Evolutionary conservation across 1,139 yeast species (phyloP).

Genomic region (Scheffersomyces parashehatae): DNA sequence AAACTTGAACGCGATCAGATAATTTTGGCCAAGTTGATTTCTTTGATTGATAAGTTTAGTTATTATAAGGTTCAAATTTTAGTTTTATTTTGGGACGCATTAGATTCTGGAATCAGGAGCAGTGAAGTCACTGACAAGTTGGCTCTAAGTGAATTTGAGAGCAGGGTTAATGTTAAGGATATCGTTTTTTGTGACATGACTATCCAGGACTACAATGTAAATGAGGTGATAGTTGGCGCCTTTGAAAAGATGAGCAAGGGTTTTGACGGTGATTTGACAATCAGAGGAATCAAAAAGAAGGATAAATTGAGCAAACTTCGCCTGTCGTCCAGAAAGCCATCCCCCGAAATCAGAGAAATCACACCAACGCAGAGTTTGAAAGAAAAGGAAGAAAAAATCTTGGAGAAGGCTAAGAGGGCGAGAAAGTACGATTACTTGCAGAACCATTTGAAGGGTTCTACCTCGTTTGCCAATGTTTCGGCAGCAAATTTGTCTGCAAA

Average conservation of each 20-base stretch:
- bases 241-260: slow-evolving; percentile 21
- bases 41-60: slow-evolving; percentile 37
- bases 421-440: slow-evolving; percentile 37
- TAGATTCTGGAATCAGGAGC: slow-evolving; percentile 17
- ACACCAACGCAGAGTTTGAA: slow-evolving; percentile 15
- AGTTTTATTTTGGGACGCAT: slow-evolving; percentile 40
- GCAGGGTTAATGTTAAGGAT: slow-evolving; percentile 17
- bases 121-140: slow-evolving; percentile 20
- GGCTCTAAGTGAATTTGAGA: slow-evolving; percentile 12
- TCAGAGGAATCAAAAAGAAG: slow-evolving; percentile 29
- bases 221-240: slow-evolving; percentile 25
- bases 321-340: slow-evolving; percentile 2
- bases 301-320: slow-evolving; percentile 7
- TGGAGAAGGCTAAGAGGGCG: slow-evolving; percentile 32
- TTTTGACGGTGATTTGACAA: slow-evolving; percentile 33
- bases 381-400: slow-evolving; percentile 23
- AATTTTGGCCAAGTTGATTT: slow-evolving; percentile 39
- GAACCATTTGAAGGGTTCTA: slow-evolving; percentile 26
- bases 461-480: slow-evolving; percentile 1
- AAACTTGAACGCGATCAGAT: slow-evolving; percentile 38
- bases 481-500: not conserved
- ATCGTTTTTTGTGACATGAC: slow-evolving; percentile 41
- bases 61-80: slow-evolving; percentile 37
- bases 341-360: not conserved
- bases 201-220: slow-evolving; percentile 24